A percentile compares a stretch with the other conserved stretches of the same genome.
These are phyloP conservation scores for Plasmodium cynomolgi DNA, from an alignment of 169 alveolate genomes.

Conservation along the genomic window DNA sequence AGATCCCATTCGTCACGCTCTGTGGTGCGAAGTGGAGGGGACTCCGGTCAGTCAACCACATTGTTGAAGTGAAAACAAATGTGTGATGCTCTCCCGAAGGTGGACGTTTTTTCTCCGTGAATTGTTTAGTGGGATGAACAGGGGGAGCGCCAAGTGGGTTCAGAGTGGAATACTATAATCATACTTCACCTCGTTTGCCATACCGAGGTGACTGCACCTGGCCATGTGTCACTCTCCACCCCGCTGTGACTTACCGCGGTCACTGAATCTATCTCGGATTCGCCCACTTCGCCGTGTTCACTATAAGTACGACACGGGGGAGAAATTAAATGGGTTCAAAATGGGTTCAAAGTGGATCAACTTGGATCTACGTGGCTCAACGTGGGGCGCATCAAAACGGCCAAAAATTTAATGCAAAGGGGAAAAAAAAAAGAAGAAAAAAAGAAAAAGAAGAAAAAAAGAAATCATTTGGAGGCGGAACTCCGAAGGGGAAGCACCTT, in stretches of 20 bases:
- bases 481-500: not conserved
- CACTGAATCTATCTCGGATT: not conserved
- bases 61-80: not conserved
- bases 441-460: not conserved
- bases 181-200: not conserved
- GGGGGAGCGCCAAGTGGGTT: not conserved
- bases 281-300: not conserved
- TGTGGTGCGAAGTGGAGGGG: not conserved
- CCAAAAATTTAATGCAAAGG: not conserved
- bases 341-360: not conserved
- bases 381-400: not conserved
- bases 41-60: not conserved
- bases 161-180: not conserved
- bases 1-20: not conserved
- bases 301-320: not conserved
- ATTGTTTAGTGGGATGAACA: not conserved
- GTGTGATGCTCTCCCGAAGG: not conserved
- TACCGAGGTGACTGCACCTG: not conserved
- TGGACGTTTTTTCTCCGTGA: not conserved
- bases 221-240: not conserved
- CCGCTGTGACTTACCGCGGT: not conserved
- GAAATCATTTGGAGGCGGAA: not conserved
- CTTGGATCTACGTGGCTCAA: not conserved
- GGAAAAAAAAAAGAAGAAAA: not conserved
- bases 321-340: not conserved